Base-by-base conservation (phyloP, 2,329 filamentous ascomycete genomes). In the Exutisphaerella laricina region DNA sequence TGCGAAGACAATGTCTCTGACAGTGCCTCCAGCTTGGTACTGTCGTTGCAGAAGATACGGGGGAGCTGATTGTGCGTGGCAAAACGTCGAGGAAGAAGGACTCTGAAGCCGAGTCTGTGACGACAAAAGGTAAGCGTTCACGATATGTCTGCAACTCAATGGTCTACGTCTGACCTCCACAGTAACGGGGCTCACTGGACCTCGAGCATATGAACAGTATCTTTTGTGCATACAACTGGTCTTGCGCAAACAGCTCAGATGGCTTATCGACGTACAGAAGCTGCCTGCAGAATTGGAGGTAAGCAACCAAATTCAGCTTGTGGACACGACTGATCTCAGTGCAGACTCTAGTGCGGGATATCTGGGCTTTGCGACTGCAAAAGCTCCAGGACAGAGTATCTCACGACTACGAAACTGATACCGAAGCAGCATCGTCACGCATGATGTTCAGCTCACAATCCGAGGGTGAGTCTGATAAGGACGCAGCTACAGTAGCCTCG, bases 191-290 rank as follows among this genome's bases (percentile, higher is more conserved):
- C 71, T 73, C 55, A 70, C 63, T 4, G 89, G 89, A 30, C 71
- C 77, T 34, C 74, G 79, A 40, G 90, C 84, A 10, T 79, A 81
- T 51, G 79, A 84, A 50, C 75, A 96, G 17, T 96, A 86, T 61
- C 71, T 97, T 25, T 84, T 94, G 61, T 84, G 80, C 50, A 77
- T 94, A 46, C 90, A 97, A 65, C 71, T 95, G 22, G 75, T 97
- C 35, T 69, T 98, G 20, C 80, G 88, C 61, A 86, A 84, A 59
- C 90, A 97, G 68, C 69, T 87, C 12, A 67, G 78, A 58, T 89
- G 83, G 73, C 70, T 97, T 21, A 70, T 94, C 10, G 69, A 77
- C 16, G 69, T 73, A 4, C 80, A 81, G 60, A 75, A 77, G 0
- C 74, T 92, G 35, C 81, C 83, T 1, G 64, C 71, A 4, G 84